Evolutionary conservation across 2,329 filamentous ascomycete genomes (phyloP), one percentile per base, ranked within the genome.

Genomic region (Trichophyton mentagrophytes): DNA sequence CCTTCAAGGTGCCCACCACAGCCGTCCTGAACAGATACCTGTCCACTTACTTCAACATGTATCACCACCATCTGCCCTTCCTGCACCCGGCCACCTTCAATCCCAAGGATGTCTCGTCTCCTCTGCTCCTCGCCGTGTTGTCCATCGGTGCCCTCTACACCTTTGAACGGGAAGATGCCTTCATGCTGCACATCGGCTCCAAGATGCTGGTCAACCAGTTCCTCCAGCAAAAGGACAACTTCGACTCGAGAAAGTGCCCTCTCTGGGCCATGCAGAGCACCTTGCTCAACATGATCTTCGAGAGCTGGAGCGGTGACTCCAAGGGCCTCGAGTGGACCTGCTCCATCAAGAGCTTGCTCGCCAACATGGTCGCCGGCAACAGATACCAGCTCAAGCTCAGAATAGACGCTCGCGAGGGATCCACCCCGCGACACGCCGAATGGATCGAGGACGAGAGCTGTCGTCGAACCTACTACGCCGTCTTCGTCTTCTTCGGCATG

Each of bases 231-330:
- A 96, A 96, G 79, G 91, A 96, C 73, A 96, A 95, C 76, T 97
- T 97, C 74, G 96, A 92, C 79, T 97, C 93, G 7, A 86, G 92
- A 68, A 97, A 96, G 74, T 97, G 92, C 69, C 93, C 93, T 3
- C 77, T 99, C 13, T 97, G 93, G 92, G 93, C 92, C 56, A 97
- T 97, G 90, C 93, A 99, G 73, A 90, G 89, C 72, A 95, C 91
- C 2, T 79, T 99, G 60, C 80, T 99, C 62, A 99, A 99, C 79
- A 97, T 97, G 93, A 86, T 96, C 66, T 97, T 99, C 73, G 90
- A 93, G 60, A 97, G 91, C 79, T 99, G 93, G 93, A 97, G 93
- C 73, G 93, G 93, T 69, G 93, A 97, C 70, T 88, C 93, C 40
- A 97, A 96, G 76, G 93, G 93, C 42, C 81, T 99, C 2, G 93